These are phyloP conservation scores for Emydomyces testavorans DNA, from an alignment of 2,329 filamentous ascomycete genomes.

Conservation along the genomic window DNA sequence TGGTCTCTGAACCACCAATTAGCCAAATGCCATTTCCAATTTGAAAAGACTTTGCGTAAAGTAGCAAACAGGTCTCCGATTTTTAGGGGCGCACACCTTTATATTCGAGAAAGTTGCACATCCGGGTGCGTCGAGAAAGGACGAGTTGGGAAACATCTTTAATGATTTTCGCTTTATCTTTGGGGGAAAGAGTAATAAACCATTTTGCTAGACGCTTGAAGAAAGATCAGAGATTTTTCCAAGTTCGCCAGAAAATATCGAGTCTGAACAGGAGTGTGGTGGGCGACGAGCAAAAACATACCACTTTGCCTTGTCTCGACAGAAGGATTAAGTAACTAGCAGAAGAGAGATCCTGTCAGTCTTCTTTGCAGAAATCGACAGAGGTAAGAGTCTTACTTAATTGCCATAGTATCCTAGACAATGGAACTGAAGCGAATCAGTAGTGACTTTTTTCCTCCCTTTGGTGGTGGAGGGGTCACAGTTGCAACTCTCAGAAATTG, in stretches of 20 bases:
- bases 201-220: slow-evolving; percentile 89
- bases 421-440: slow-evolving; percentile 10
- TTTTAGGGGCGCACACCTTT: slow-evolving; percentile 54
- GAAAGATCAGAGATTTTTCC: slow-evolving; percentile 17
- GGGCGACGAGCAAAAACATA: slow-evolving; percentile 45
- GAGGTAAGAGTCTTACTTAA: slow-evolving; percentile 38
- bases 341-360: neutral
- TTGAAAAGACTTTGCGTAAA: neutral
- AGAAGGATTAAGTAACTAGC: slow-evolving; percentile 89
- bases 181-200: slow-evolving; percentile 96
- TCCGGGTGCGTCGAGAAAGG: slow-evolving; percentile 85
- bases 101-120: slow-evolving; percentile 99
- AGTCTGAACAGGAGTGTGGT: slow-evolving; percentile 24
- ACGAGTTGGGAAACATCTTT: slow-evolving; percentile 98
- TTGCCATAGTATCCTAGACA: slow-evolving; percentile 38
- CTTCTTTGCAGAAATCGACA: neutral
- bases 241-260: slow-evolving; percentile 4
- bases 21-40: slow-evolving; percentile 10
- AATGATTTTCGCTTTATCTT: slow-evolving; percentile 99
- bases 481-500: neutral
- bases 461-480: slow-evolving; percentile 1
- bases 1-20: slow-evolving; percentile 58
- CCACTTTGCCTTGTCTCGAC: slow-evolving; percentile 97
- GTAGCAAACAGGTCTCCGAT: neutral
- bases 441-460: neutral